phyloP scores from a whole-genome alignment of 306 rosid genomes.

The Acacia acuminata region DNA sequence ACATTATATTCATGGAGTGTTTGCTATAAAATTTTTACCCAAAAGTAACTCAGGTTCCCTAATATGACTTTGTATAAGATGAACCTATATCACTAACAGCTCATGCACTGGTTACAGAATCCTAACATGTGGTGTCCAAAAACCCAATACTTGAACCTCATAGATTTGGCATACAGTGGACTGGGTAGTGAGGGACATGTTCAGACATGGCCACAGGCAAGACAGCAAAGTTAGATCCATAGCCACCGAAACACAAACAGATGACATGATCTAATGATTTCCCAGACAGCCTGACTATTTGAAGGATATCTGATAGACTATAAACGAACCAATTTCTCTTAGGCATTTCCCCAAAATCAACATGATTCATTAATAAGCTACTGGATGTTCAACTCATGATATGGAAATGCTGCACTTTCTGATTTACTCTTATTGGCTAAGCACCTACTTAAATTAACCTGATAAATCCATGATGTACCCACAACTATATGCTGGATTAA shows the following conservation, averaged over 20 bases:
- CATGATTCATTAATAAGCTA: neutral
- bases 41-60: neutral
- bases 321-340: too few species aligned
- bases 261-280: neutral
- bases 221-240: neutral
- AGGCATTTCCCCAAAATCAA: too few species aligned
- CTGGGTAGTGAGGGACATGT: neutral
- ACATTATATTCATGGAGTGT: neutral
- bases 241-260: neutral
- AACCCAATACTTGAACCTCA: neutral
- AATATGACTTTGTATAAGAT: neutral
- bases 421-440: neutral
- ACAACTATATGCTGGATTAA: neutral
- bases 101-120: neutral
- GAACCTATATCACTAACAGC: neutral
- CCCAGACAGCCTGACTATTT: neutral
- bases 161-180: neutral
- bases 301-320: too few species aligned
- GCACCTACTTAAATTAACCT: neutral
- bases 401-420: neutral
- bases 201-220: neutral
- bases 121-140: neutral
- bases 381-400: neutral
- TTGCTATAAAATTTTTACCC: neutral
- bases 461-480: neutral